A percentile compares a stretch with the other conserved stretches of the same genome.
phyloP scores from a whole-genome alignment of 768 basidiomycete genomes.

The Termitomyces sp. region DNA sequence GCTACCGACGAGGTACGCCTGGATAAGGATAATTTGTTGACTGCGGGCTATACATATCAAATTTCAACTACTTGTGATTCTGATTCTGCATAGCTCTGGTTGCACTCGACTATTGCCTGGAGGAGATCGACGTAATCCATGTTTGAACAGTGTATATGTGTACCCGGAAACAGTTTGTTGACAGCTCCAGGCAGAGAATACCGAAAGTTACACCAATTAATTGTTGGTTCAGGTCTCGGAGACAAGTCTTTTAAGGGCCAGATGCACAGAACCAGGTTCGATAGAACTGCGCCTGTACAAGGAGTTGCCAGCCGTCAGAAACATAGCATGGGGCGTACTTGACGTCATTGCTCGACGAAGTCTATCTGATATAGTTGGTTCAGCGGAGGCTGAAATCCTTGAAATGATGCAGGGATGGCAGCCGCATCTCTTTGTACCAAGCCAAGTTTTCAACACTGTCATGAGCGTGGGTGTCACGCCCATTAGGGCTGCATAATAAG shows the following conservation, averaged over 20 bases:
- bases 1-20: slow-evolving; percentile 55
- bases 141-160: not conserved
- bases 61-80: slow-evolving; percentile 11
- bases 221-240: no score
- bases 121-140: not conserved
- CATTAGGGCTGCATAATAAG: no score
- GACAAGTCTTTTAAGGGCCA: no score
- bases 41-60: slow-evolving; percentile 6
- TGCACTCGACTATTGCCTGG: not conserved
- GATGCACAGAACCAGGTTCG: not conserved
- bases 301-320: no score
- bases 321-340: no score
- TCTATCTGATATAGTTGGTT: not conserved
- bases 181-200: not conserved
- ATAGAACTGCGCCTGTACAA: not conserved
- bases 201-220: not conserved
- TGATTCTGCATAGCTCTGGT: not conserved
- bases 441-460: not conserved
- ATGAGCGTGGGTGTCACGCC: not conserved
- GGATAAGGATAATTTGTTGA: slow-evolving; percentile 35
- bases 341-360: no score
- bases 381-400: not conserved
- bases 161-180: not conserved
- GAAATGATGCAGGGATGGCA: no score
- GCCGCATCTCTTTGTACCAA: not conserved